A percentile compares a stretch with the other conserved stretches of the same genome.
phyloP scores from a whole-genome alignment of 768 basidiomycete genomes.

The Plicaturopsis crispa region DNA sequence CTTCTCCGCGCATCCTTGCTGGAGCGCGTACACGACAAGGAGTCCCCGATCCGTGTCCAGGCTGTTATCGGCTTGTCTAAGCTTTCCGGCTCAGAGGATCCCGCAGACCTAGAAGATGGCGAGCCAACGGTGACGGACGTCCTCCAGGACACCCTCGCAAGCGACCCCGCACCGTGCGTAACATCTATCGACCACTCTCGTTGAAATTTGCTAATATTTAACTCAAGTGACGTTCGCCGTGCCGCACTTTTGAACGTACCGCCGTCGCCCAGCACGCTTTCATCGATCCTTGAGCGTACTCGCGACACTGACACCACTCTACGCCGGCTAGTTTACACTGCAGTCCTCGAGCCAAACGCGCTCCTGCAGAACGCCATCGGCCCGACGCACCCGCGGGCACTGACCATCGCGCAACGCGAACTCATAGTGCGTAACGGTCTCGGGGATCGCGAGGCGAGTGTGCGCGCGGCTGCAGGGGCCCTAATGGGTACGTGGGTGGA shows the following conservation, averaged over 20 bases:
- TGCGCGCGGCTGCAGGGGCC: constrained; percentile 63
- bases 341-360: constrained; percentile 43
- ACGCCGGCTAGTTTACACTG: constrained; percentile 66
- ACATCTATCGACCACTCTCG: background rate
- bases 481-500: constrained; percentile 78
- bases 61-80: constrained; percentile 76
- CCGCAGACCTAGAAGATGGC: constrained; percentile 45
- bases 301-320: constrained; percentile 72
- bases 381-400: constrained; percentile 51
- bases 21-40: constrained; percentile 75
- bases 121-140: constrained; percentile 41
- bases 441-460: constrained; percentile 73
- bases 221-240: constrained; percentile 76
- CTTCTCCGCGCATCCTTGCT: constrained; percentile 56
- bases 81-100: constrained; percentile 64
- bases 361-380: constrained; percentile 33
- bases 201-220: background rate
- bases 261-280: constrained; percentile 44
- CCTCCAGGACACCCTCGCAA: constrained; percentile 57
- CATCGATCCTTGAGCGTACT: constrained; percentile 63
- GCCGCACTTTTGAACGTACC: constrained; percentile 69
- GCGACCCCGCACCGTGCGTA: constrained; percentile 73
- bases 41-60: constrained; percentile 66
- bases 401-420: constrained; percentile 71
- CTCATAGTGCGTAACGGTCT: constrained; percentile 75